Evolutionary conservation across 495 filamentous ascomycete genomes (phyloP).

Genomic region (Xylaria intraflava): DNA sequence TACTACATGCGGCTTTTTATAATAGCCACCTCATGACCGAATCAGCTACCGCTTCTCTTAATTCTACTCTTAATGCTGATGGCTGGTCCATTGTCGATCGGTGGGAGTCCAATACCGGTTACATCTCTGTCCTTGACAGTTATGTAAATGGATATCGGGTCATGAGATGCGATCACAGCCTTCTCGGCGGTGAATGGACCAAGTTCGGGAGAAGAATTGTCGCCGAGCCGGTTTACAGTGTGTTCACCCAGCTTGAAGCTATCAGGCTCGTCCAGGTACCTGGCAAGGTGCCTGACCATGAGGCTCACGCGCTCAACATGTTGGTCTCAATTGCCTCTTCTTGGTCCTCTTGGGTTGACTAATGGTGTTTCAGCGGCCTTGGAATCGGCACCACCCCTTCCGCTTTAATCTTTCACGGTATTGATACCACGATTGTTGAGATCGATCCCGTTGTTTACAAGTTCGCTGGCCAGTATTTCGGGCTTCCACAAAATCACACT

Average conservation of each 20-base stretch:
- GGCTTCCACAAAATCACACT: conserved; percentile 68
- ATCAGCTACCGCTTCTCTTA: conserved; percentile 49
- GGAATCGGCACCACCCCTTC: conserved; percentile 87
- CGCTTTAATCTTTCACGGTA: conserved; percentile 78
- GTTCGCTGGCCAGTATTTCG: conserved; percentile 77
- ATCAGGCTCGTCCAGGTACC: conserved; percentile 68
- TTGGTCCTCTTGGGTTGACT: not conserved
- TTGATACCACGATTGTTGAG: conserved; percentile 88
- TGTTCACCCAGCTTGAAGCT: conserved; percentile 90
- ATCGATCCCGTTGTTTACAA: conserved; percentile 84
- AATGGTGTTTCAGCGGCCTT: conserved; percentile 56
- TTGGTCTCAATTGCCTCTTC: conserved; percentile 30
- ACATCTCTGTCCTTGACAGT: conserved; percentile 82
- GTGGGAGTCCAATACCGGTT: conserved; percentile 79
- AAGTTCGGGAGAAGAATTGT: conserved; percentile 47
- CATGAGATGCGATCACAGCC: conserved; percentile 87
- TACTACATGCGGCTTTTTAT: conserved; percentile 60
- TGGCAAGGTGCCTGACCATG: conserved; percentile 46
- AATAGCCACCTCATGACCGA: conserved; percentile 64
- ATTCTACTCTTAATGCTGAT: conserved; percentile 49
- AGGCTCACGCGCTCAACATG: conserved; percentile 81
- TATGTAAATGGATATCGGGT: conserved; percentile 63
- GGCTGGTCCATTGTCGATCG: conserved; percentile 67
- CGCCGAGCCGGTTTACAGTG: conserved; percentile 82
- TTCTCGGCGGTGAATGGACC: conserved; percentile 92